Conservation (phyloP, 2,329 filamentous ascomycete species). For the Ophiostoma quercus region DNA sequence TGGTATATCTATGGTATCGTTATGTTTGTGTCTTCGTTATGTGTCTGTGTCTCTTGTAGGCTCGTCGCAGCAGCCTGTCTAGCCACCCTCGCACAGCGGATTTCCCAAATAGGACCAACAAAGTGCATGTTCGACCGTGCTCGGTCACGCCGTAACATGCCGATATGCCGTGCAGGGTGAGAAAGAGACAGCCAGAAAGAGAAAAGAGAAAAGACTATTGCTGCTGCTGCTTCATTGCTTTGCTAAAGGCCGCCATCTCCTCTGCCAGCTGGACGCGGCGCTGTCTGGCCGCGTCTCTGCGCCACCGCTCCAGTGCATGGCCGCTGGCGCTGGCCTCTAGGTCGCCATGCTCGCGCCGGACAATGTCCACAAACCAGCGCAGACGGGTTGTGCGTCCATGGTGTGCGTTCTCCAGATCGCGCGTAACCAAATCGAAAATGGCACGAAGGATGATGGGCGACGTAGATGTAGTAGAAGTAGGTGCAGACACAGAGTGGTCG, state of each 20-base stretch:
- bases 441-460: constrained; percentile 31
- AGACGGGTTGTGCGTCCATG: constrained; percentile 36
- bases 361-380: constrained; percentile 35
- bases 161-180: constrained; percentile 6
- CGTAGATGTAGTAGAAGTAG: constrained; percentile 9
- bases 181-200: not conserved
- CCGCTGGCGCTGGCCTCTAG: constrained; percentile 28
- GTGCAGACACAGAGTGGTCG: not conserved
- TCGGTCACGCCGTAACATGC: constrained; percentile 13
- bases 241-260: not conserved
- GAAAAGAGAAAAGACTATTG: not conserved
- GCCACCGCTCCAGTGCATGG: constrained; percentile 30
- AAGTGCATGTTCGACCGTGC: constrained; percentile 3
- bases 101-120: not conserved
- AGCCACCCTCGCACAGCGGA: not conserved
- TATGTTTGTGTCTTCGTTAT: too few relatives aligned
- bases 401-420: constrained; percentile 34
- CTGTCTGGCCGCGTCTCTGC: constrained; percentile 24
- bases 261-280: not conserved
- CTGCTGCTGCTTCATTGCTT: not conserved
- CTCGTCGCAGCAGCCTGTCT: not conserved
- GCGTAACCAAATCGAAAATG: constrained; percentile 36
- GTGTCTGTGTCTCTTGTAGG: not conserved
- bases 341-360: constrained; percentile 31
- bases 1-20: not conserved